Percentiles rank a stretch among this genome's conserved stretches.
These are phyloP conservation scores for Trichosporon coremiiforme DNA, from an alignment of 1,284 basidiomycete species.

Conservation along the genomic window DNA sequence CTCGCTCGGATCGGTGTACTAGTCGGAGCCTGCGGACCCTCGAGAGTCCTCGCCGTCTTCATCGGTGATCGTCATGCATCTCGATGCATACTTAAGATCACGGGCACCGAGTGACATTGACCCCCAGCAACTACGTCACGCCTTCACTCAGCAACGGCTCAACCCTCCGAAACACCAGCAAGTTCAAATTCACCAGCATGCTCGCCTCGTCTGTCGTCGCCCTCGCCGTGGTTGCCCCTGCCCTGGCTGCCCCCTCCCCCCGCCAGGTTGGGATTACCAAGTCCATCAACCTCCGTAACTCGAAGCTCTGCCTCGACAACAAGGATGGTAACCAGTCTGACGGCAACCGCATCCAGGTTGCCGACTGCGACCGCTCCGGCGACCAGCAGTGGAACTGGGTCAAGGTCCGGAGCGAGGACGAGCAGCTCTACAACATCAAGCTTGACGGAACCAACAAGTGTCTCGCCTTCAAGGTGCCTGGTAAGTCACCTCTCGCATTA, in stretches of 20 bases:
- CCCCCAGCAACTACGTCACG: not conserved
- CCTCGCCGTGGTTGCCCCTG: not conserved
- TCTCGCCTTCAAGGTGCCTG: not conserved
- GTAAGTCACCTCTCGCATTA: not conserved
- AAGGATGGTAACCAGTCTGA: not conserved
- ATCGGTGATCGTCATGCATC: not conserved
- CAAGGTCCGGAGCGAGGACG: not conserved
- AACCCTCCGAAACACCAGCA: too few relatives aligned
- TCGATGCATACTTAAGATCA: not conserved
- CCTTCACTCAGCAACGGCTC: too few relatives aligned
- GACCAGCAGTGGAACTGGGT: not conserved
- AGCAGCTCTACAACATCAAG: not conserved
- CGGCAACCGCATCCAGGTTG: not conserved
- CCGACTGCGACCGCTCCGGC: not conserved
- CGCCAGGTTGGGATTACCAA: not conserved
- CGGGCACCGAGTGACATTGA: not conserved
- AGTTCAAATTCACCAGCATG: not conserved
- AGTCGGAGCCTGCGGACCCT: too few relatives aligned
- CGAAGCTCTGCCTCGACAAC: slow-evolving; percentile 6
- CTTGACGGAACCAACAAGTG: not conserved
- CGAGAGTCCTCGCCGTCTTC: not conserved
- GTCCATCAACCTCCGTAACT: not conserved
- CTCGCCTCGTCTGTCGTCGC: not conserved
- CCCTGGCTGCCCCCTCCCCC: not conserved
- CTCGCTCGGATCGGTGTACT: not conserved